Conservation (phyloP, 1,284 basidiomycete species). For the Ceratobasidium sp. region DNA sequence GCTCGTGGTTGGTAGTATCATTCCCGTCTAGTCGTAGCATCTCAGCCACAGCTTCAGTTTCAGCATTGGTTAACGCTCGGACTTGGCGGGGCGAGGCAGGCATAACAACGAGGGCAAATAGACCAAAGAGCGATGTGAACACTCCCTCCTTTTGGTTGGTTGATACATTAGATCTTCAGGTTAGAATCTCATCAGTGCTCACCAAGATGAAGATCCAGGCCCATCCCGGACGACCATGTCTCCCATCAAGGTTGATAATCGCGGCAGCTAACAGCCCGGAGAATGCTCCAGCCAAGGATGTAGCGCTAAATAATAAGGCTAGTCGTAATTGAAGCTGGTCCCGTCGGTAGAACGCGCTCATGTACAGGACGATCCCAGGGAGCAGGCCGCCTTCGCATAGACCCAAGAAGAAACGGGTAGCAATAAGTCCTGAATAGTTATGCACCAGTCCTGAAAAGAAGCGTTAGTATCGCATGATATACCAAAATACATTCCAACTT, state of each 20-base stretch:
- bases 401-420: conserved; percentile 75
- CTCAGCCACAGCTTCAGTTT: conserved; percentile 37
- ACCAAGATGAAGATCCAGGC: conserved; percentile 51
- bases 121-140: conserved; percentile 32
- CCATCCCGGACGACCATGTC: conserved; percentile 51
- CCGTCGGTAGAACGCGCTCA: conserved; percentile 71
- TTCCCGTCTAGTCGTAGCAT: conserved; percentile 38
- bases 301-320: conserved; percentile 57
- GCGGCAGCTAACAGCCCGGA: conserved; percentile 53
- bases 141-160: conserved; percentile 48
- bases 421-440: conserved; percentile 67
- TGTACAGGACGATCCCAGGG: conserved; percentile 71
- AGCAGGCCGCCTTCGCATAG: conserved; percentile 73
- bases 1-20: conserved; percentile 30
- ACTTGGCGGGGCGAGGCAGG: conserved; percentile 40
- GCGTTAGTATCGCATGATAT: not conserved
- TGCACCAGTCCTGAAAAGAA: conserved; percentile 65
- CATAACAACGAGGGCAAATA: conserved; percentile 42
- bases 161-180: conserved; percentile 48
- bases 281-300: conserved; percentile 53
- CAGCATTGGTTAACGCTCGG: conserved; percentile 21
- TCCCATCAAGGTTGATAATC: conserved; percentile 51
- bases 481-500: conserved; percentile 21
- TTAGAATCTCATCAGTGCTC: conserved; percentile 47
- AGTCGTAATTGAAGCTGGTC: conserved; percentile 68